Conservation (phyloP, 345 rosid species). For the Aquilaria malaccensis region DNA sequence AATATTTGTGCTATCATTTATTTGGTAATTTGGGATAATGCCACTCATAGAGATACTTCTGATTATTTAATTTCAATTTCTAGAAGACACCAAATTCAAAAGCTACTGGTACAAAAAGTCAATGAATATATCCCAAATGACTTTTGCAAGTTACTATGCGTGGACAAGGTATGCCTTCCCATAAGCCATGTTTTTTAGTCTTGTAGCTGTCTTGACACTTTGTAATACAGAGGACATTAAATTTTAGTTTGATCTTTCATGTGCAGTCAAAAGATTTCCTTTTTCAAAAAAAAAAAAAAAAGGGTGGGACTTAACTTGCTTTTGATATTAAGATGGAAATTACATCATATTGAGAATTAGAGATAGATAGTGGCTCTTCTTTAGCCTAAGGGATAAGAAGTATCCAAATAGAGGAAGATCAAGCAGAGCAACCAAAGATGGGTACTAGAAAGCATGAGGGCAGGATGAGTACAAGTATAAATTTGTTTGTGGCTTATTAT, state of each 20-base stretch:
- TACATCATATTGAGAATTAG: conserved; percentile 2
- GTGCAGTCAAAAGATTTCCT: no score
- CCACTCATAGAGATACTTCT: conserved; percentile 9
- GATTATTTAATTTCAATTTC: conserved; percentile 16
- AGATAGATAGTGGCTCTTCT: no score
- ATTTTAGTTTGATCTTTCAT: no score
- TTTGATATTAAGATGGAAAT: conserved; percentile 38
- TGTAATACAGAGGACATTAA: not conserved
- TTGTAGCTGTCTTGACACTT: not conserved
- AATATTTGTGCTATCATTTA: no score
- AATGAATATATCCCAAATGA: conserved; percentile 77
- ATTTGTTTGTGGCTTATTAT: no score
- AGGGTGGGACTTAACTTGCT: conserved; percentile 7
- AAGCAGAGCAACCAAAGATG: no score
- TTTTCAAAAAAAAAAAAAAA: conserved; percentile 5
- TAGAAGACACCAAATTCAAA: conserved; percentile 88
- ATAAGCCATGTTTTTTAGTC: not conserved
- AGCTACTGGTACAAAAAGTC: conserved; percentile 47
- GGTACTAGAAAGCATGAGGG: no score
- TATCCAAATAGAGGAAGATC: no score
- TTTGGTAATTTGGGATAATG: no score
- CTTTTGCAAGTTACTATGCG: conserved; percentile 43
- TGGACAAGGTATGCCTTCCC: conserved; percentile 43
- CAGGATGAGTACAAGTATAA: no score
- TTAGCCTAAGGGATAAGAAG: no score